Evolutionary conservation across 805 yeast species (phyloP).

Genomic region (Schizosaccharomyces osmophilus): DNA sequence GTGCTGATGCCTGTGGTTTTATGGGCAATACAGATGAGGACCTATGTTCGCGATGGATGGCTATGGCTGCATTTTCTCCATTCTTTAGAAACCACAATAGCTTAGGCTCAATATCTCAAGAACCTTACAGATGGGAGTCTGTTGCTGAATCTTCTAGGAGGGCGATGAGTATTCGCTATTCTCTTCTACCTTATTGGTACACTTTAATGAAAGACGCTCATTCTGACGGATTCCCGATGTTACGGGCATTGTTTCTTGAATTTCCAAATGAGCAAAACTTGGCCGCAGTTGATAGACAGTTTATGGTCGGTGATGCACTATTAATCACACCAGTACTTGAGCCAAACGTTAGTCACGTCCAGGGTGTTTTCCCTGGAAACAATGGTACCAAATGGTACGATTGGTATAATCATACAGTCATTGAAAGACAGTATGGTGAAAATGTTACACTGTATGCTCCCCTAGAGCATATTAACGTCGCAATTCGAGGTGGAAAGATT

Average conservation of each 20-base stretch:
- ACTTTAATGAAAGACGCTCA: constrained; percentile 37
- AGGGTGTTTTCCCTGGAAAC: constrained; percentile 20
- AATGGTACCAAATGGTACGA: constrained; percentile 3
- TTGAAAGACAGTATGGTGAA: constrained; percentile 15
- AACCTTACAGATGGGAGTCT: constrained; percentile 15
- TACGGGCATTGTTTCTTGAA: constrained; percentile 42
- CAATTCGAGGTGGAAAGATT: constrained; percentile 41
- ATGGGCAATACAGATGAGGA: constrained; percentile 10
- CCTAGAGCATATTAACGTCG: constrained; percentile 33
- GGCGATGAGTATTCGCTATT: constrained; percentile 17
- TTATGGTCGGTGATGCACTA: constrained; percentile 37
- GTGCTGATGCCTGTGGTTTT: constrained; percentile 5
- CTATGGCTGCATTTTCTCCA: constrained; percentile 16
- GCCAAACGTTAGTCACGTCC: constrained; percentile 17
- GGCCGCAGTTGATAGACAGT: constrained; percentile 45
- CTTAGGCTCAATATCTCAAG: constrained; percentile 13
- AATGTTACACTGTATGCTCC: constrained; percentile 16
- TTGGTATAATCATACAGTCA: constrained; percentile 10
- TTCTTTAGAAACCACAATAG: constrained; percentile 16
- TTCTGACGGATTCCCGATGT: constrained; percentile 29
- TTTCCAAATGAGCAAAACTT: constrained; percentile 16
- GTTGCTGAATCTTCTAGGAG: constrained; percentile 13
- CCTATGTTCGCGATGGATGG: constrained; percentile 16
- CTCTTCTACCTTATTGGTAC: constrained; percentile 40
- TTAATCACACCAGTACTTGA: constrained; percentile 37